Percentiles rank a stretch among this genome's conserved stretches.
phyloP scores from a whole-genome alignment of 2,329 filamentous ascomycete species.

The Diplodia sapinea region DNA sequence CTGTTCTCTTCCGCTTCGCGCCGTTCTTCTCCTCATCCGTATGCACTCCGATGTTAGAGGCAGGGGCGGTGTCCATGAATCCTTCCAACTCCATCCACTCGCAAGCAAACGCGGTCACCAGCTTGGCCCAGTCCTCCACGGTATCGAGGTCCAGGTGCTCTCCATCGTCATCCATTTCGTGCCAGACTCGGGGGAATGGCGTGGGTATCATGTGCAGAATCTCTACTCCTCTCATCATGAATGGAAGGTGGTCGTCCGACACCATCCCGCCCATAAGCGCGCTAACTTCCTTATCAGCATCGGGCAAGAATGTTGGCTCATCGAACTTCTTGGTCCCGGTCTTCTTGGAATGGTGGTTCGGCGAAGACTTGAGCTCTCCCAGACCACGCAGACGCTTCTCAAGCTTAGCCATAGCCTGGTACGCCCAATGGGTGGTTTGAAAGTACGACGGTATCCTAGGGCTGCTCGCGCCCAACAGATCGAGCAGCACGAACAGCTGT shows the following conservation, averaged over 20 bases:
- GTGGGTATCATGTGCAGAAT: constrained; percentile 87
- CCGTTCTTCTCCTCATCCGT: constrained; percentile 6
- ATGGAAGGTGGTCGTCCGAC: constrained; percentile 90
- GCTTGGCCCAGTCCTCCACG: constrained; percentile 84
- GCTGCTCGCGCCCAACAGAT: constrained; percentile 75
- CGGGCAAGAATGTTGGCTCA: constrained; percentile 66
- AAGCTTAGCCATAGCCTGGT: constrained; percentile 73
- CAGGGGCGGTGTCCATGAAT: constrained; percentile 46
- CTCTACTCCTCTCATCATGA: constrained; percentile 83
- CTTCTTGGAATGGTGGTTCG: constrained; percentile 53
- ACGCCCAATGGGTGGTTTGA: constrained; percentile 90
- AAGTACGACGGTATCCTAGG: constrained; percentile 86
- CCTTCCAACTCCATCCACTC: constrained; percentile 90
- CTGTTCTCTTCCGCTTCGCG: constrained; percentile 9
- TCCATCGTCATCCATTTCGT: constrained; percentile 81
- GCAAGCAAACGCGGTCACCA: constrained; percentile 81
- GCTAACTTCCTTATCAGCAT: constrained; percentile 61
- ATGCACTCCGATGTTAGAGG: constrained; percentile 23
- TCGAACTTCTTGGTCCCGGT: constrained; percentile 38
- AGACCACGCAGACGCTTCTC: constrained; percentile 76
- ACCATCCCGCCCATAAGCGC: constrained; percentile 62
- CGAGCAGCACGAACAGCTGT: constrained; percentile 86
- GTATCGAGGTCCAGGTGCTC: constrained; percentile 81
- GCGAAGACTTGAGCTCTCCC: constrained; percentile 68
- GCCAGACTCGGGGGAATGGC: constrained; percentile 86